Percentiles rank a stretch among this genome's conserved stretches.
Conservation (phyloP, 1,284 basidiomycete species). For the Pyrrhoderma lamaoense region DNA sequence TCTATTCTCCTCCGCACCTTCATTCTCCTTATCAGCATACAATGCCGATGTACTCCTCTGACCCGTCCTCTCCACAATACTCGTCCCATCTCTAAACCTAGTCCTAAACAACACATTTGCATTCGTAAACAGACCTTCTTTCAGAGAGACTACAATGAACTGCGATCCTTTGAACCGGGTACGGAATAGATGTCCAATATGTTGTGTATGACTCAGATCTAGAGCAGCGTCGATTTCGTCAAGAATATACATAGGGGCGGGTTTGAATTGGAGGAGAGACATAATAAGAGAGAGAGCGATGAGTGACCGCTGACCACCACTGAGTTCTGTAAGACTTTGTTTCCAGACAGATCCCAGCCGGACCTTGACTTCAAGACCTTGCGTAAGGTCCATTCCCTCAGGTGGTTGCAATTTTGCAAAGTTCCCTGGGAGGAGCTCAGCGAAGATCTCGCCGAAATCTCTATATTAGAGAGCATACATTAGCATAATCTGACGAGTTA, state of each 20-base stretch:
- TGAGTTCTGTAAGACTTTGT: slow-evolving; percentile 92
- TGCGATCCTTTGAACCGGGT: slow-evolving; percentile 97
- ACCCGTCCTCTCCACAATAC: slow-evolving; percentile 76
- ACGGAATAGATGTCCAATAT: slow-evolving; percentile 94
- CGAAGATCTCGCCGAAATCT: slow-evolving; percentile 97
- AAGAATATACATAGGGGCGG: slow-evolving; percentile 99
- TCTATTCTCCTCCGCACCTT: background rate
- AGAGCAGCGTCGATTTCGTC: slow-evolving; percentile 98
- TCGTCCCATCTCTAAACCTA: slow-evolving; percentile 88
- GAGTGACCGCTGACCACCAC: slow-evolving; percentile 96
- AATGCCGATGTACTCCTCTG: slow-evolving; percentile 47
- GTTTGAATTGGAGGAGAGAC: slow-evolving; percentile 97
- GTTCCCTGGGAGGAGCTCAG: slow-evolving; percentile 92
- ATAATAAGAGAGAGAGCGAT: slow-evolving; percentile 97
- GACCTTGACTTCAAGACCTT: slow-evolving; percentile 97
- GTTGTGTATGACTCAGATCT: slow-evolving; percentile 93
- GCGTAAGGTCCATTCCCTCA: slow-evolving; percentile 87
- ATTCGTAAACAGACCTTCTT: slow-evolving; percentile 96
- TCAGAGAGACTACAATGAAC: slow-evolving; percentile 96
- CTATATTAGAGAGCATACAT: slow-evolving; percentile 32
- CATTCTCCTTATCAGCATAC: slow-evolving; percentile 25
- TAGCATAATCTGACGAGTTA: background rate
- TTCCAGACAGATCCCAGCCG: slow-evolving; percentile 95
- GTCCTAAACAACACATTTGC: slow-evolving; percentile 96
- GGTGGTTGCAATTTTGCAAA: slow-evolving; percentile 94